These are phyloP conservation scores for Bipolaris cookei DNA, from an alignment of 2,329 filamentous ascomycete species.

Conservation along the genomic window DNA sequence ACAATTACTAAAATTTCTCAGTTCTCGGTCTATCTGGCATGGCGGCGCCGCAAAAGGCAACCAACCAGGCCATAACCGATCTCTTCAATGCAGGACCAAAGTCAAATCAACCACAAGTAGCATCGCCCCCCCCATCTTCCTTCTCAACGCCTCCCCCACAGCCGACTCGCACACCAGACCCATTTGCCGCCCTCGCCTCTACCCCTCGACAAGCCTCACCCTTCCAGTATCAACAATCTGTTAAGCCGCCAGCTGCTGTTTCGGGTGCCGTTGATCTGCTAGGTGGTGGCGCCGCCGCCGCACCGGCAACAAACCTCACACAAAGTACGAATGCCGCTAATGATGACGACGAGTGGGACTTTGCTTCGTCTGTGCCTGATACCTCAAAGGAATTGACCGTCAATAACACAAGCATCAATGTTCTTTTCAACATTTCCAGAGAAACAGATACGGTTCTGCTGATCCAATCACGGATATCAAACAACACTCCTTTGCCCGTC, in stretches of 20 bases:
- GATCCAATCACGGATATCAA: constrained; percentile 82
- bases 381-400: constrained; percentile 71
- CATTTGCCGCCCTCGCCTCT: constrained; percentile 65
- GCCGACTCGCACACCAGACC: constrained; percentile 55
- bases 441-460: constrained; percentile 64
- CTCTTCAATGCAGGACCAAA: constrained; percentile 61
- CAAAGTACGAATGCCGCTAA: constrained; percentile 62
- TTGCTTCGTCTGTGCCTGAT: constrained; percentile 82
- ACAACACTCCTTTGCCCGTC: constrained; percentile 73
- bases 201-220: constrained; percentile 59
- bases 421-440: constrained; percentile 75
- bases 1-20: constrained; percentile 21
- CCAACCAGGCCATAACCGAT: constrained; percentile 62
- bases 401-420: constrained; percentile 71
- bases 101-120: constrained; percentile 45
- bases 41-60: constrained; percentile 50
- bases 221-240: constrained; percentile 56
- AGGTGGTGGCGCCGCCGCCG: constrained; percentile 38
- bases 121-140: constrained; percentile 55
- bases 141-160: constrained; percentile 47
- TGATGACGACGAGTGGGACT: constrained; percentile 95
- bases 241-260: constrained; percentile 44
- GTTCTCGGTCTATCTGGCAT: constrained; percentile 45
- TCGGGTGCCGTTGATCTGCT: constrained; percentile 46
- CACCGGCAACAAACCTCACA: constrained; percentile 34